These are phyloP conservation scores for Sporothrix mexicana DNA, from an alignment of 2,329 filamentous ascomycete genomes.

Conservation along the genomic window DNA sequence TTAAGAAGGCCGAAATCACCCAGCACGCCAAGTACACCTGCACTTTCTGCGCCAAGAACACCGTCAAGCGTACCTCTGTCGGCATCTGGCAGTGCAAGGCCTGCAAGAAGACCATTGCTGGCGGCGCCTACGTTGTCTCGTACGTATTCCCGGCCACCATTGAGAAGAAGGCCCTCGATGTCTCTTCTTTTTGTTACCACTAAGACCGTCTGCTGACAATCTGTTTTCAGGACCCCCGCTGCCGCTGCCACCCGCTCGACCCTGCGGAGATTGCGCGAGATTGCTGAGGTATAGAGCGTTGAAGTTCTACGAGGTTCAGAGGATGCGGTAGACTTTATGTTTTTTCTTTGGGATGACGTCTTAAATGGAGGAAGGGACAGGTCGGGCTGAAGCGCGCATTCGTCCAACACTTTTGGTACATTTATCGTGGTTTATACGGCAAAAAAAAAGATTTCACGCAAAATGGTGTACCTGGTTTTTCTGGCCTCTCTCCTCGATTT, in stretches of 20 bases:
- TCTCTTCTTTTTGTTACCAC: too few species aligned
- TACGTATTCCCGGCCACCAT: conserved; percentile 62
- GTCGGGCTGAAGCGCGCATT: conserved; percentile 24
- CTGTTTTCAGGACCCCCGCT: conserved; percentile 74
- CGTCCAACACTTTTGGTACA: conserved; percentile 26
- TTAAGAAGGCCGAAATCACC: conserved; percentile 99
- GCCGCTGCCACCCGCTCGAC: conserved; percentile 94
- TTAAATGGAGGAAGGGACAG: conserved; percentile 24
- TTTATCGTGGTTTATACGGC: background rate
- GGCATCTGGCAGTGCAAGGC: conserved; percentile 88
- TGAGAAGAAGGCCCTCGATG: background rate
- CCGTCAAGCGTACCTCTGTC: conserved; percentile 73
- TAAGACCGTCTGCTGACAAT: conserved; percentile 25
- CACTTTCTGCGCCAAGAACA: conserved; percentile 98
- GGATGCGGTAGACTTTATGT: conserved; percentile 14
- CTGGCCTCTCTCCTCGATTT: conserved; percentile 11
- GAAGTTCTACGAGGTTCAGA: conserved; percentile 6
- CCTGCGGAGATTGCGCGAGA: conserved; percentile 95
- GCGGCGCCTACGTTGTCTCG: conserved; percentile 95
- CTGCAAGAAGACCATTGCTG: conserved; percentile 92
- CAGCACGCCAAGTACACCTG: conserved; percentile 96
- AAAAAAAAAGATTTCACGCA: conserved; percentile 14
- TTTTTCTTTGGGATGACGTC: conserved; percentile 30
- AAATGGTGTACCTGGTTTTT: conserved; percentile 29
- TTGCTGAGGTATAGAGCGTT: conserved; percentile 83